Conservation (phyloP, 805 yeast genomes). For the Yarrowia sp. region DNA sequence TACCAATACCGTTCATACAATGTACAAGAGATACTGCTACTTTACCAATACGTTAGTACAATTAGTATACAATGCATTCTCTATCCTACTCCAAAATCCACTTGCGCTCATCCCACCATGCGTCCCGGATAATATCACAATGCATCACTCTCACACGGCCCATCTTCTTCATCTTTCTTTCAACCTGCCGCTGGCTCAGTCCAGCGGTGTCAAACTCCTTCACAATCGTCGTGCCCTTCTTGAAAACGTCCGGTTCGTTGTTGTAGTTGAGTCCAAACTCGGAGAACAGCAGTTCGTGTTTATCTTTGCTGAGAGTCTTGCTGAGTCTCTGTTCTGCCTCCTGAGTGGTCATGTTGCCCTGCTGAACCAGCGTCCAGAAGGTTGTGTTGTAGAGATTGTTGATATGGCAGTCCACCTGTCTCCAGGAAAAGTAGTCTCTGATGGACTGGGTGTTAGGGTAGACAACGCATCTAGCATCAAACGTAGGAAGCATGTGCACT, state of each 20-base stretch:
- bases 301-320: conserved; percentile 80
- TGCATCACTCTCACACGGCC: conserved; percentile 48
- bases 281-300: conserved; percentile 79
- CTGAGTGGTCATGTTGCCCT: conserved; percentile 66
- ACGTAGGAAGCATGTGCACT: conserved; percentile 66
- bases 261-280: conserved; percentile 86
- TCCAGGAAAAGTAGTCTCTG: conserved; percentile 86
- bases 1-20: too few relatives aligned
- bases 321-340: conserved; percentile 73
- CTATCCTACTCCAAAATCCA: conserved; percentile 32
- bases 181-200: conserved; percentile 45
- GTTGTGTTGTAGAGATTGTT: conserved; percentile 90
- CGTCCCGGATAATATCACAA: conserved; percentile 61
- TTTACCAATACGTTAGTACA: too few relatives aligned
- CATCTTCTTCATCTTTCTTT: conserved; percentile 49
- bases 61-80: not conserved
- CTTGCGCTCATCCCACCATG: conserved; percentile 57
- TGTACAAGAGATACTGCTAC: too few relatives aligned
- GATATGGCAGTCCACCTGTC: conserved; percentile 93
- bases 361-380: conserved; percentile 79
- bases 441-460: conserved; percentile 66
- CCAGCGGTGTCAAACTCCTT: conserved; percentile 44
- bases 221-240: conserved; percentile 71
- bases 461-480: conserved; percentile 85
- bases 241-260: conserved; percentile 81